phyloP scores from a whole-genome alignment of 352 stramenopile genomes.

The Phytophthora tubulina region DNA sequence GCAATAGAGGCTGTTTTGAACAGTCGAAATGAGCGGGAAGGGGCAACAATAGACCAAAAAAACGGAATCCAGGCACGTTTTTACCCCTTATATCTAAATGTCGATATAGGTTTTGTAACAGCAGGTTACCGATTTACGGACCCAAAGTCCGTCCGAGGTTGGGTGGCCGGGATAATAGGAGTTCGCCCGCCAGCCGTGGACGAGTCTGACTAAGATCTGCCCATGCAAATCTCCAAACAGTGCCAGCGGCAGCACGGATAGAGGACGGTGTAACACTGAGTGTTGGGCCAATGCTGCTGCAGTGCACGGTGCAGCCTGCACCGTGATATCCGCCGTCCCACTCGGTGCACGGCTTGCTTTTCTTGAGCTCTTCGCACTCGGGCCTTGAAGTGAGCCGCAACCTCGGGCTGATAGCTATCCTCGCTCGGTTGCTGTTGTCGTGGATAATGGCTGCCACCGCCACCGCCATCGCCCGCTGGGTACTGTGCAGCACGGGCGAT shows the following conservation, averaged over 20 bases:
- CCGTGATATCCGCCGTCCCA: slow-evolving; percentile 31
- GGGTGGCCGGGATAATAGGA: no score
- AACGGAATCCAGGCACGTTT: no score
- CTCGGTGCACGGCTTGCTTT: slow-evolving; percentile 10
- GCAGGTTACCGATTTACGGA: no score
- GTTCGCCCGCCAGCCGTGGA: neutral
- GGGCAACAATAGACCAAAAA: no score
- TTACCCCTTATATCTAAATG: no score
- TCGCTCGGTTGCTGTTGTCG: neutral
- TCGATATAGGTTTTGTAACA: no score
- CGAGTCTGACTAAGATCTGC: slow-evolving; percentile 30
- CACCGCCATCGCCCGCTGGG: neutral
- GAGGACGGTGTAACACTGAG: neutral
- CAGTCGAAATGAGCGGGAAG: no score
- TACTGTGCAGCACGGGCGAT: neutral
- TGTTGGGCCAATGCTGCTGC: neutral
- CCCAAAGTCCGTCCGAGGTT: neutral
- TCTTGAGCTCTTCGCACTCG: neutral
- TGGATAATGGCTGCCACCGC: neutral
- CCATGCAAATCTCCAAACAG: slow-evolving; percentile 27
- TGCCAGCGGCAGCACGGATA: neutral
- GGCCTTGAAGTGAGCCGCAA: slow-evolving; percentile 3
- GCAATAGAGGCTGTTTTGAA: no score
- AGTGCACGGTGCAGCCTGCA: neutral
- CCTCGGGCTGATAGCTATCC: neutral